phyloP scores from a whole-genome alignment of 306 rosid species.

The Glycine latifolia region DNA sequence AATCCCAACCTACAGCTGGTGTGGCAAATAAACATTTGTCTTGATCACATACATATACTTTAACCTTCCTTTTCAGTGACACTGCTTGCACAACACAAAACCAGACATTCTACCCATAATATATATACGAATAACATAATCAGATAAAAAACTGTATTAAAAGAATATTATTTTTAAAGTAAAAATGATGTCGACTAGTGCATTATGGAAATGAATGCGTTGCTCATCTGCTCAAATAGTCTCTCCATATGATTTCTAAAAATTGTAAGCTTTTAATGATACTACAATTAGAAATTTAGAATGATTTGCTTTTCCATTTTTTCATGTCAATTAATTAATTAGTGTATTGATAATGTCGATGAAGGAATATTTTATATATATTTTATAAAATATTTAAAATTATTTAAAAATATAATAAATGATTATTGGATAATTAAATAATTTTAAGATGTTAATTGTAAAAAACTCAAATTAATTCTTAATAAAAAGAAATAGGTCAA shows the following conservation, averaged over 20 bases:
- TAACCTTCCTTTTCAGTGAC: background rate
- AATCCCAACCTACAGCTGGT: background rate
- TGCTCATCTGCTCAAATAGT: background rate
- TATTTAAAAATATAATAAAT: background rate
- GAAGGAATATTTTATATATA: background rate
- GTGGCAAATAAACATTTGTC: constrained; percentile 5
- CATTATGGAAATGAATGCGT: background rate
- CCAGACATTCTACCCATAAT: background rate
- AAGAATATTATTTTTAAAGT: background rate
- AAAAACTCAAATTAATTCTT: too few relatives aligned
- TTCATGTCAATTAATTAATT: background rate
- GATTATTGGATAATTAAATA: background rate
- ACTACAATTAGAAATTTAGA: background rate
- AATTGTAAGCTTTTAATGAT: background rate
- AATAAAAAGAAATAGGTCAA: too few relatives aligned
- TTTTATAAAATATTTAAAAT: background rate
- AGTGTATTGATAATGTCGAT: background rate
- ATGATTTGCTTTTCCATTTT: background rate
- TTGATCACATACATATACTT: background rate
- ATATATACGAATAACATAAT: background rate
- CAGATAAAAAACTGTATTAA: background rate
- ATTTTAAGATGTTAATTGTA: background rate
- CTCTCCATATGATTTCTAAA: background rate
- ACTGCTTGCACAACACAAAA: constrained; percentile 1
- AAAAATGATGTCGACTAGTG: background rate